A percentile compares a stretch with the other conserved stretches of the same genome.
These are phyloP conservation scores for Chalciporus sphaerocephalus DNA, from an alignment of 768 basidiomycete genomes.

Conservation along the genomic window DNA sequence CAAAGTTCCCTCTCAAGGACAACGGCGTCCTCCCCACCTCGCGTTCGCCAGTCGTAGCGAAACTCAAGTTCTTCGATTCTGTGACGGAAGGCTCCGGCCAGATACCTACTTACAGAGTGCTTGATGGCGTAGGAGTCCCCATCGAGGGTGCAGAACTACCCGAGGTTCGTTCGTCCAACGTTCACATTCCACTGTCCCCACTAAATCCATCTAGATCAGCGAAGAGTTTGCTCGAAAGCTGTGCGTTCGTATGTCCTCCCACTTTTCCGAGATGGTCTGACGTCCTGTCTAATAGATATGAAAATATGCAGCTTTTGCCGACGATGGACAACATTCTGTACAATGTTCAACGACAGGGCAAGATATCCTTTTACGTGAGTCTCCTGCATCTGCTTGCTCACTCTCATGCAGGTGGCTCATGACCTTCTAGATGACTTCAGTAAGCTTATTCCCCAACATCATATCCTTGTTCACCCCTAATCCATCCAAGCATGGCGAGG, in stretches of 20 bases:
- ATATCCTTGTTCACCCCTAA: slow-evolving; percentile 2
- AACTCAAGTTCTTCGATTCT: slow-evolving; percentile 77
- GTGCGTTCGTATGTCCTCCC: slow-evolving; percentile 31
- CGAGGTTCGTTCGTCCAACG: slow-evolving; percentile 46
- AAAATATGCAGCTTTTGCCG: slow-evolving; percentile 76
- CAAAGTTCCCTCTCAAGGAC: slow-evolving; percentile 14
- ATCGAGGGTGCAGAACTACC: slow-evolving; percentile 72
- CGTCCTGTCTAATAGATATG: slow-evolving; percentile 49
- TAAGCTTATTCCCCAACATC: slow-evolving; percentile 37
- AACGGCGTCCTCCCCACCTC: slow-evolving; percentile 40
- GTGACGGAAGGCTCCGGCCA: slow-evolving; percentile 54
- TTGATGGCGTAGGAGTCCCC: slow-evolving; percentile 75
- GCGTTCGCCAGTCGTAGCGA: slow-evolving; percentile 60
- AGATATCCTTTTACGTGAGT: slow-evolving; percentile 85
- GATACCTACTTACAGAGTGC: slow-evolving; percentile 82
- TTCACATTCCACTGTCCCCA: slow-evolving; percentile 6
- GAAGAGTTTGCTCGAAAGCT: slow-evolving; percentile 61
- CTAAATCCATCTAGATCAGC: slow-evolving; percentile 48
- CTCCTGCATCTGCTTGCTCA: background rate
- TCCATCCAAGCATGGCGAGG: slow-evolving; percentile 70
- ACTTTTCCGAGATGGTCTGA: background rate
- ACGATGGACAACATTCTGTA: slow-evolving; percentile 84
- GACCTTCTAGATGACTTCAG: slow-evolving; percentile 67
- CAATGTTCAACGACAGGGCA: slow-evolving; percentile 91
- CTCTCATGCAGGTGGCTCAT: slow-evolving; percentile 8